Conservation (phyloP, 257 asterid species). For the Solanum chiquidenum region DNA sequence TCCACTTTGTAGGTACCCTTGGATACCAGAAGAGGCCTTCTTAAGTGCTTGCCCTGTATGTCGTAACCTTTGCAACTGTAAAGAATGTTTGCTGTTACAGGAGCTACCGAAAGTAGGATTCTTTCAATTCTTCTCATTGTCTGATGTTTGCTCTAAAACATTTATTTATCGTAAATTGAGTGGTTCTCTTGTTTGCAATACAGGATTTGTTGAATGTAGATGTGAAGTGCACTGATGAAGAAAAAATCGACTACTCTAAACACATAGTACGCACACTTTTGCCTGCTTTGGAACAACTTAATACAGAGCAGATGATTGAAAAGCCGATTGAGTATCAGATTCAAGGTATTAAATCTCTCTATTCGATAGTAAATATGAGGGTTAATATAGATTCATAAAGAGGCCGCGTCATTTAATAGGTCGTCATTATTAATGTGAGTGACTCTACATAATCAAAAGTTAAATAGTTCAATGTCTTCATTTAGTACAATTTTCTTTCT, state of each 20-base stretch:
- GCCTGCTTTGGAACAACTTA: conserved; percentile 52
- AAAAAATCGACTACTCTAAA: conserved; percentile 34
- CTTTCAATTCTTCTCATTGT: background rate
- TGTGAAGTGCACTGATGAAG: conserved; percentile 18
- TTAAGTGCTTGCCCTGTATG: conserved; percentile 71
- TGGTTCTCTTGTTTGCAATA: background rate
- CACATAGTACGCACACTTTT: conserved; percentile 48
- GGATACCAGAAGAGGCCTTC: conserved; percentile 48
- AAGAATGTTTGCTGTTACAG: conserved; percentile 57
- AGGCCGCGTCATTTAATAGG: background rate
- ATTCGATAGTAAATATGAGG: background rate
- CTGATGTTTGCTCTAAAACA: background rate
- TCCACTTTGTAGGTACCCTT: conserved; percentile 53
- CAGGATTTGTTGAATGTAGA: conserved; percentile 31
- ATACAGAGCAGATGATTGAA: conserved; percentile 52
- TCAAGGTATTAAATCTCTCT: conserved; percentile 26
- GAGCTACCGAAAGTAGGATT: conserved; percentile 37
- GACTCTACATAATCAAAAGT: background rate
- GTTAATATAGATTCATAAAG: background rate
- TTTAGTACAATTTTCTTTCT: background rate
- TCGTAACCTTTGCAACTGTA: conserved; percentile 67
- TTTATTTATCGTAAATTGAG: background rate
- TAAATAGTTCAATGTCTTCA: background rate
- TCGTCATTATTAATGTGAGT: background rate
- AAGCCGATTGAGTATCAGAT: conserved; percentile 54